phyloP scores from a whole-genome alignment of 306 rosid genomes.

The Quercus mongolica region DNA sequence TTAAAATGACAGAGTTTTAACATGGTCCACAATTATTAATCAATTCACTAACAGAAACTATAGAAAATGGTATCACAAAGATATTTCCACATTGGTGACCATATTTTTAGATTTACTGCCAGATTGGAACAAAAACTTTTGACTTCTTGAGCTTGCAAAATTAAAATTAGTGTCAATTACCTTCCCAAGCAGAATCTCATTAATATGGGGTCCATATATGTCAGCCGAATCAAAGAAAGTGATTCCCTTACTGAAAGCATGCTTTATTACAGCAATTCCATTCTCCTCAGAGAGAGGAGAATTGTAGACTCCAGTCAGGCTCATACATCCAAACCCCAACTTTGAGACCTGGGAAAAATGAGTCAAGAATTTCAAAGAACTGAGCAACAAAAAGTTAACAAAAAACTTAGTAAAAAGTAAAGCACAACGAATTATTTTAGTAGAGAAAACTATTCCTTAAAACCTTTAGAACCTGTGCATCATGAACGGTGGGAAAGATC shows the following conservation, averaged over 20 bases:
- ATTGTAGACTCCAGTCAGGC: conserved; percentile 30
- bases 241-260: conserved; percentile 21
- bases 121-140: no score
- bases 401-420: not conserved
- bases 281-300: conserved; percentile 24
- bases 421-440: no score
- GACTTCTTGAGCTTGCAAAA: no score
- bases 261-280: conserved; percentile 10
- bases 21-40: no score
- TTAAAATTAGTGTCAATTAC: not conserved
- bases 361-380: not conserved
- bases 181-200: conserved; percentile 42
- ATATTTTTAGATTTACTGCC: not conserved
- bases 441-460: no score
- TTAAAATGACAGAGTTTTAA: not conserved
- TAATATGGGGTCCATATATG: conserved; percentile 23
- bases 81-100: not conserved
- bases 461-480: no score
- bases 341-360: conserved; percentile 30
- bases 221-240: conserved; percentile 42
- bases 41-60: no score
- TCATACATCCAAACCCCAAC: conserved; percentile 48
- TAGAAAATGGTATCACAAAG: no score
- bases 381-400: not conserved
- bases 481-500: no score